These are phyloP conservation scores for Trichosporon coremiiforme DNA, from an alignment of 1,284 basidiomycete species.

Conservation along the genomic window DNA sequence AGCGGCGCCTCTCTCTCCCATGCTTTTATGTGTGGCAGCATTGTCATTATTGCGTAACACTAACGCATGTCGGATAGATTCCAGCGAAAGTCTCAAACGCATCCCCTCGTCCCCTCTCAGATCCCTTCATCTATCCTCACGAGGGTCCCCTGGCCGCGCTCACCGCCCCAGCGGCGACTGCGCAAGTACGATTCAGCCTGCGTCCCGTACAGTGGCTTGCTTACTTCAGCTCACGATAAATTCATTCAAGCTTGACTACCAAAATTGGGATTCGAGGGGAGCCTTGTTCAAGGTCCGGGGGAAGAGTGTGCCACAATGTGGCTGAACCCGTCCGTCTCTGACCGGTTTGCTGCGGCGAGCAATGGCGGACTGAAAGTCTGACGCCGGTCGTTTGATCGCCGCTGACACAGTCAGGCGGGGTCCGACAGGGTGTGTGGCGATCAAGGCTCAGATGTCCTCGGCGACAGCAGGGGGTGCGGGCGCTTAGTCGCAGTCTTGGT, in stretches of 20 bases:
- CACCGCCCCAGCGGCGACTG: background rate
- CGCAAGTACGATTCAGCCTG: background rate
- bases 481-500: background rate
- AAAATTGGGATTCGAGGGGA: background rate
- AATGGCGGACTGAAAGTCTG: background rate
- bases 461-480: background rate
- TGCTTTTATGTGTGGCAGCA: background rate
- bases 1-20: background rate
- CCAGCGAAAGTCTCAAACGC: slow-evolving; percentile 7
- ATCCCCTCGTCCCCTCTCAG: background rate
- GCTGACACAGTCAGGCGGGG: background rate
- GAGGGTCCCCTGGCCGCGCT: background rate
- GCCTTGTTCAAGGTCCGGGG: background rate
- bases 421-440: background rate
- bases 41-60: background rate
- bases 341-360: background rate
- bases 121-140: background rate
- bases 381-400: background rate
- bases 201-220: background rate
- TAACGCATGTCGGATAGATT: background rate
- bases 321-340: background rate
- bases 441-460: background rate
- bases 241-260: background rate
- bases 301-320: background rate
- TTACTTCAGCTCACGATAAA: background rate